These are phyloP conservation scores for Naumovozyma dairenensis DNA, from an alignment of 805 yeast species.

Conservation along the genomic window DNA sequence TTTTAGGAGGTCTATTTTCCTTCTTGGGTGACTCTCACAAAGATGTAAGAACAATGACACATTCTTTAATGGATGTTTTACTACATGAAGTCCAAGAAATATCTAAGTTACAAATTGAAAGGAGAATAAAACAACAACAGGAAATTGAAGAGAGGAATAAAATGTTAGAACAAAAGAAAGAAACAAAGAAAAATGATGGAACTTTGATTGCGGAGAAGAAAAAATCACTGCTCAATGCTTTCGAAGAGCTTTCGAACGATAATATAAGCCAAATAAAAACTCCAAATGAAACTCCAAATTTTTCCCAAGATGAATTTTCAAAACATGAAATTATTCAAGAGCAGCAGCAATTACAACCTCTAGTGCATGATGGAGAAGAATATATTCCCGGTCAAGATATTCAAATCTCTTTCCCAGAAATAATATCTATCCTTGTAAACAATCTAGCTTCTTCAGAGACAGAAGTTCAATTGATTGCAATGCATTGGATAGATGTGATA, in stretches of 20 bases:
- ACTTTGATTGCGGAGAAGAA: slow-evolving; percentile 26
- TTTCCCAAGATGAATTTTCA: slow-evolving; percentile 3
- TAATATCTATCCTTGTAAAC: slow-evolving; percentile 72
- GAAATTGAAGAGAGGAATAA: slow-evolving; percentile 10
- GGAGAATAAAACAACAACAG: slow-evolving; percentile 30
- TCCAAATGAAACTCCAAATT: background rate
- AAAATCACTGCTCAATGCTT: slow-evolving; percentile 22
- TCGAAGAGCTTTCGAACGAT: slow-evolving; percentile 14
- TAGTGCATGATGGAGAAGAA: slow-evolving; percentile 33
- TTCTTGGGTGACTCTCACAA: slow-evolving; percentile 75
- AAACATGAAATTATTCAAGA: slow-evolving; percentile 11
- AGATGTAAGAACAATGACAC: slow-evolving; percentile 82
- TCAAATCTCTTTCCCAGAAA: slow-evolving; percentile 65
- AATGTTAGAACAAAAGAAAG: slow-evolving; percentile 13
- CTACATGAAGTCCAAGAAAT: slow-evolving; percentile 72
- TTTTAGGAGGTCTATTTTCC: slow-evolving; percentile 66
- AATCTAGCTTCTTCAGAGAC: slow-evolving; percentile 65
- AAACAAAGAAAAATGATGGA: slow-evolving; percentile 24
- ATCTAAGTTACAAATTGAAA: slow-evolving; percentile 52
- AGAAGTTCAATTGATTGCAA: slow-evolving; percentile 68
- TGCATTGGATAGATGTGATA: slow-evolving; percentile 74
- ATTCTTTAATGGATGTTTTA: slow-evolving; percentile 61
- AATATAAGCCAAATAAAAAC: background rate
- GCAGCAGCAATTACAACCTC: background rate
- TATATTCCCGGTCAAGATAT: slow-evolving; percentile 76